Base-by-base conservation (phyloP, 192 early-diverging fungal genomes). In the Coemansia sp. region DNA sequence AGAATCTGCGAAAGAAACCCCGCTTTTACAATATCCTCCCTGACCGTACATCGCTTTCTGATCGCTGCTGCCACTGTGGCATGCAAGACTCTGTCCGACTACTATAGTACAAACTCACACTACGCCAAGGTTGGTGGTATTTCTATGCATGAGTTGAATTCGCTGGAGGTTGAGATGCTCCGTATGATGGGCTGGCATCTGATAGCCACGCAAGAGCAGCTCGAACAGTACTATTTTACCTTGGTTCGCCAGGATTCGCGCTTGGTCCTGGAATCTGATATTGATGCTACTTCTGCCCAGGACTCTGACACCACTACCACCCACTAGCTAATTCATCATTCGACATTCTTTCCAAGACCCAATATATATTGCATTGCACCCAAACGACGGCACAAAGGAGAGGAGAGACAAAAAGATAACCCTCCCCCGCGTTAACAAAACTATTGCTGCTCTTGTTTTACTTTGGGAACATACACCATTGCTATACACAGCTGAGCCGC, bases 51-150 rank as follows among this genome's bases (percentile, higher is more conserved):
- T 64, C 88, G 94, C 50, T 98, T 98, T 72, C 83, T 98, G 8
- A 97, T 97, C 13, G 82, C 95, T 2, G 91, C 93, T 6, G 78
- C 94, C 13, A 96, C 92, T 0, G 84, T 91, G 29, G 89, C 92
- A 0, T 87, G 90, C 45, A 98, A 98, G 70, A 88, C 90, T 0
- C 62, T 98, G 56, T 95, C 91, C 58, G 96, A 98, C 68, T 91
- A 89, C 25, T 98, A 97, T 63, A 92, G 93, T 65, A 98, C 96
- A 17, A 99, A 99, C 70, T 82, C 89, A 15, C 91, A 94, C 67
- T 99, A 94, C 75, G 96, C 95, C 1, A 92, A 91, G 68, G 94
- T 99, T 15, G 97, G 97, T 19, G 97, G 97, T 23, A 85, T 99
- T 30, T 87, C 89, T 6, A 88, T 91, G 47, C 88, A 93, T 57